These are phyloP conservation scores for Rubia peregrina DNA, from an alignment of 305 asterid species.

Conservation along the genomic window DNA sequence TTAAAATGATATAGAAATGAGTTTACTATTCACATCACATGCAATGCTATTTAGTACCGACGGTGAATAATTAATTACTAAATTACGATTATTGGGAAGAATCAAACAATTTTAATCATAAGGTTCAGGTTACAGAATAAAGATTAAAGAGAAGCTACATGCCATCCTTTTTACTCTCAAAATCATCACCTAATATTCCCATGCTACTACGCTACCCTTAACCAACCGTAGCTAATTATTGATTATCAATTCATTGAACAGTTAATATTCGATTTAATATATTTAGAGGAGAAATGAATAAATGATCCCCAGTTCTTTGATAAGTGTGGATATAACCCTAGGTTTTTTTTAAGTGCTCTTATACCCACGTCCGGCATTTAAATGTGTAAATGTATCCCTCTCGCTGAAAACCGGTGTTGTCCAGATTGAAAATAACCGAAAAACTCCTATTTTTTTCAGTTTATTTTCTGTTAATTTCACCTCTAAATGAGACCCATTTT, in stretches of 20 bases:
- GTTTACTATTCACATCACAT: not conserved
- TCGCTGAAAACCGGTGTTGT: no score
- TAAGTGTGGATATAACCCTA: no score
- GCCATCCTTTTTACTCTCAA: conserved; percentile 1
- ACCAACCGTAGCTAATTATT: conserved; percentile 10
- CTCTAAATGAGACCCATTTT: no score
- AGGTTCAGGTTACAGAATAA: not conserved
- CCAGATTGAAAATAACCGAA: no score
- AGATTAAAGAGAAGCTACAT: conserved; percentile 9
- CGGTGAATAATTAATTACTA: not conserved
- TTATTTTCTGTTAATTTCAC: no score
- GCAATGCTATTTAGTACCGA: not conserved
- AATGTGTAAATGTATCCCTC: no score
- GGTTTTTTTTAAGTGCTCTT: no score
- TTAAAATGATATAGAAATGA: not conserved
- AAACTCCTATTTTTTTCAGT: no score
- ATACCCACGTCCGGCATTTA: no score
- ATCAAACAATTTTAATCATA: not conserved
- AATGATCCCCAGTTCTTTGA: no score
- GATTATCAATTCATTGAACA: not conserved
- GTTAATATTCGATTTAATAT: not conserved
- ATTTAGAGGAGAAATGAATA: no score
- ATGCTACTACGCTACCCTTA: conserved; percentile 1
- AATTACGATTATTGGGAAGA: not conserved
- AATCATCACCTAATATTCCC: conserved; percentile 15